Base-by-base conservation (phyloP, 1,284 basidiomycete species). In the Malassezia japonica region DNA sequence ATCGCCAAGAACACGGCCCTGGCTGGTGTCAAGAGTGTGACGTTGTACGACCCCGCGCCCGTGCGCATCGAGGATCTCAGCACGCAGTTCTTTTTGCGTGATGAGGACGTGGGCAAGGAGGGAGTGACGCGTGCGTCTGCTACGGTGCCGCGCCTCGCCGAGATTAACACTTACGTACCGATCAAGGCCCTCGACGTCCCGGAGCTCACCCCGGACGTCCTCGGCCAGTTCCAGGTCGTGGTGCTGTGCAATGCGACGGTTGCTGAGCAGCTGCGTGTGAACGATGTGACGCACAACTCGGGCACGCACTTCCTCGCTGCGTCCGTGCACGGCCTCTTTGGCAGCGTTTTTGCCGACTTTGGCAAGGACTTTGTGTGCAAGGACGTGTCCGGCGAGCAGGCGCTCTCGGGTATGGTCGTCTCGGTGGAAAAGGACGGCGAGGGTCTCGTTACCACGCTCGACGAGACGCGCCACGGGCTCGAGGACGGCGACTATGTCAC, bases 401-500 rank as follows among this genome's bases (percentile, higher is more conserved):
- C 92, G 9, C 78, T 94, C 49, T 81, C 81, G 6, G 94, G 94
- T 28, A 98, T 99, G 89, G 84, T 98, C 54, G 90, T 91, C 13
- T 86, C 87, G 44, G 55, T 73, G 6, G 59, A 60, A 13, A 51
- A 62, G 58, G 64, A 85, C 60, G 77, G 79, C 29, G 89, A 96
- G 46, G 91, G 85, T 18, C 76, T 98, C 15, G 94, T 98, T 5
- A 95, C 94, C 9, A 95, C 91, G 70, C 77, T 96, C 53, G 94
- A 98, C 66, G 94, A 99, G 77, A 87, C 92, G 5, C 82, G 94
- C 53, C 94, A 98, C 73, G 94, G 94, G 25, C 81, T 99, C 15
- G 88, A 96, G 75, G 94, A 98, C 74, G 94, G 94, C 21, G 89
- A 98, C 74, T 96, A 85, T 67, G 92, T 98, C 20, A 91, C 91